Evolutionary conservation across 306 rosid species (phyloP), one percentile per base, ranked within the genome.

Genomic region (Malus orientalis): DNA sequence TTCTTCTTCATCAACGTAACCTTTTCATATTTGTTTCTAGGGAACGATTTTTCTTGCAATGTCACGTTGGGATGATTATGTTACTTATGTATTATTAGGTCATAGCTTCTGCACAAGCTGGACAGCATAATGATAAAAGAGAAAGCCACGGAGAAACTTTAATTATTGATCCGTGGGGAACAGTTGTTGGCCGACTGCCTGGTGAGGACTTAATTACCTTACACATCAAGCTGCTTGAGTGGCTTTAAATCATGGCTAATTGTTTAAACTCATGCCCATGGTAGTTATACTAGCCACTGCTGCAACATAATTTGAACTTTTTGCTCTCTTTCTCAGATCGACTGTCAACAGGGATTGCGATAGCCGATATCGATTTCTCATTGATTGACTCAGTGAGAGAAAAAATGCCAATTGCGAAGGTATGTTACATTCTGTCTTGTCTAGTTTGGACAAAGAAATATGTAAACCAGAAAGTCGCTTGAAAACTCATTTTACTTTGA

Each of bases 81-180:
- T 69, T 84, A 77, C 59, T 70, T 79, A 57, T 78, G 63, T 79
- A 71, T 74, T 82, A 45, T 76, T 85, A 95, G 99, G 99, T 95
- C 74, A 87, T 95, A 77, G 99, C 97, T 82, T 84, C 99, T n/a
- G 88, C 99, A 27, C 99, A 92, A 89, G 84, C 97, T 76, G 99
- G 99, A 59, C 83, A 77, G 58, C 87, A 91, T 81, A 92, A 85
- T 6, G 92, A 86, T 36, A 89, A 88, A 73, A 91, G 99, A 82
- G 97, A 95, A 84, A 89, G 97, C 86, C 87, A 90, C 13, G 99
- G 97, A 12, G 96, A 92, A 73, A 77, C 99, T 74, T 79, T 95
- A 79, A 90, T 95, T 67, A 89, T 95, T 22, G 97, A 95, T 81
- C 99, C 97, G 20, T 92, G 99, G 99, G 97, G 99, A 49, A 87